Conservation (phyloP, 2,329 filamentous ascomycete genomes). For the Epichloe baconii region DNA sequence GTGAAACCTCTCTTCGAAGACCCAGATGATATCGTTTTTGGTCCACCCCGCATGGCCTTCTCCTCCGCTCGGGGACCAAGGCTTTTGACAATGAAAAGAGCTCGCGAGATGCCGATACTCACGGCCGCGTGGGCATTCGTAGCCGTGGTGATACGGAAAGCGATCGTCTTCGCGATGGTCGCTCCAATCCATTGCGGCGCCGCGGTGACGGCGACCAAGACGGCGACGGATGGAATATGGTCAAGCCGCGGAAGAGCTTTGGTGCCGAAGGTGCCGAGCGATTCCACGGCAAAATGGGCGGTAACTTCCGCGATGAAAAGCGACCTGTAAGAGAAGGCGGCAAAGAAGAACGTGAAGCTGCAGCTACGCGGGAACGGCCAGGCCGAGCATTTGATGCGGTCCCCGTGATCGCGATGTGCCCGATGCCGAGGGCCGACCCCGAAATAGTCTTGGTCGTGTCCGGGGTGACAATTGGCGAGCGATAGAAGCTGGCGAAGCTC, state of each 20-base stretch:
- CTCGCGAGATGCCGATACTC: slow-evolving; percentile 35
- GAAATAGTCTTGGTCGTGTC: slow-evolving; percentile 51
- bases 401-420: slow-evolving; percentile 33
- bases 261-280: slow-evolving; percentile 59
- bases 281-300: slow-evolving; percentile 53
- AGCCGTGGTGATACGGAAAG: slow-evolving; percentile 36
- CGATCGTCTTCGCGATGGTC: slow-evolving; percentile 36
- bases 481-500: slow-evolving; percentile 28
- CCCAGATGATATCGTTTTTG: slow-evolving; percentile 72
- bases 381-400: slow-evolving; percentile 38
- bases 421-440: slow-evolving; percentile 42
- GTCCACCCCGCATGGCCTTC: slow-evolving; percentile 72
- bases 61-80: slow-evolving; percentile 54
- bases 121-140: slow-evolving; percentile 47
- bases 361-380: slow-evolving; percentile 32
- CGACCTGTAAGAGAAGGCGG: slow-evolving; percentile 31
- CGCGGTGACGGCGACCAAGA: slow-evolving; percentile 46
- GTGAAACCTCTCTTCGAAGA: slow-evolving; percentile 25
- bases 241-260: slow-evolving; percentile 62
- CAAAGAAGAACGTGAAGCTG: slow-evolving; percentile 42
- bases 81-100: slow-evolving; percentile 40
- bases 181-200: slow-evolving; percentile 34
- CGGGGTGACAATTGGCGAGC: slow-evolving; percentile 67
- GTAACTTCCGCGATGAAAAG: slow-evolving; percentile 29
- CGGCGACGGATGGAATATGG: slow-evolving; percentile 60